Percentiles rank a stretch among this genome's conserved stretches.
These are phyloP conservation scores for Pseudocercospora pini-densiflorae DNA, from an alignment of 2,329 filamentous ascomycete genomes.

Conservation along the genomic window DNA sequence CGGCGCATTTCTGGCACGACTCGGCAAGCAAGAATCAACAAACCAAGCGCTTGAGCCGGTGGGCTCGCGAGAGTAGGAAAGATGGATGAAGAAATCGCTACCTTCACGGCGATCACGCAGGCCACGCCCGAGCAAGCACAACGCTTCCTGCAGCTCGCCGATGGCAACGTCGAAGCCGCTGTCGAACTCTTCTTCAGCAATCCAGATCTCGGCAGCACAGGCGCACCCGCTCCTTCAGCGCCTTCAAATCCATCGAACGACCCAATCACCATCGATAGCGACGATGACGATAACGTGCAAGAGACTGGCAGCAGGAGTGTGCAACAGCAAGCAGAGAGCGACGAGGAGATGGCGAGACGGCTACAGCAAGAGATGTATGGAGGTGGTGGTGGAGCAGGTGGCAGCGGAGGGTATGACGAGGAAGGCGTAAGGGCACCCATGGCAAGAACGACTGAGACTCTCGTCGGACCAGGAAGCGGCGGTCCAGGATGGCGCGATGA, in stretches of 20 bases:
- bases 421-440: conserved; percentile 86
- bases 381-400: conserved; percentile 50
- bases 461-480: conserved; percentile 71
- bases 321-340: conserved; percentile 67
- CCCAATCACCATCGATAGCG: conserved; percentile 77
- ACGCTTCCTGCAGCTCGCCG: conserved; percentile 84
- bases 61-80: conserved; percentile 12
- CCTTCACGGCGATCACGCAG: conserved; percentile 82
- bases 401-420: conserved; percentile 46
- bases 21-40: neutral
- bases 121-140: conserved; percentile 73
- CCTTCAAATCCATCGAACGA: conserved; percentile 45
- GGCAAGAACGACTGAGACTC: conserved; percentile 85
- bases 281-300: conserved; percentile 49
- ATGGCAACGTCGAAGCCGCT: conserved; percentile 81
- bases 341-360: conserved; percentile 88
- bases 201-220: conserved; percentile 55
- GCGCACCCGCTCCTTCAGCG: conserved; percentile 44
- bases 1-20: neutral
- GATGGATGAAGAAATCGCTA: conserved; percentile 66
- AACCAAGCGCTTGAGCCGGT: conserved; percentile 1
- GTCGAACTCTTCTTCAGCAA: conserved; percentile 90
- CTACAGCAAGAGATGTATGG: conserved; percentile 91
- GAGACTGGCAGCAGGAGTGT: conserved; percentile 32
- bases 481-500: conserved; percentile 13